A percentile compares a stretch with the other conserved stretches of the same genome.
Evolutionary conservation across 495 filamentous ascomycete species (phyloP).

Genomic region (Talaromyces proteolyticus): DNA sequence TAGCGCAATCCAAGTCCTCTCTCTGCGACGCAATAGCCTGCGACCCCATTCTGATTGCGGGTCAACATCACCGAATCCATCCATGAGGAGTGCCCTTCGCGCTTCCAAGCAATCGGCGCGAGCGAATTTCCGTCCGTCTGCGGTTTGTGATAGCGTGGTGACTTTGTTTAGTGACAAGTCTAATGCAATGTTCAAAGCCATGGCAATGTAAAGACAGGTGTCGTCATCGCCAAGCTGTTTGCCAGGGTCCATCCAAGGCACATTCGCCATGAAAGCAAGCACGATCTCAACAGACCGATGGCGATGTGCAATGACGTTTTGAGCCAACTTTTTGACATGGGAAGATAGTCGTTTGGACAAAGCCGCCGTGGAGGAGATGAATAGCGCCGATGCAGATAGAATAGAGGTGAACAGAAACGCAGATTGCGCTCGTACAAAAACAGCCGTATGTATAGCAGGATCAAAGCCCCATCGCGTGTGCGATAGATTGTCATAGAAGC

Average conservation of each 20-base stretch:
- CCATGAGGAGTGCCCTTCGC: constrained; percentile 56
- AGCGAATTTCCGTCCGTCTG: constrained; percentile 44
- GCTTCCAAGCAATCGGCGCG: constrained; percentile 62
- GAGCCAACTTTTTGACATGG: constrained; percentile 58
- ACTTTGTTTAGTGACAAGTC: constrained; percentile 67
- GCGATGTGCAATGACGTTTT: constrained; percentile 50
- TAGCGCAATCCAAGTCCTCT: constrained; percentile 64
- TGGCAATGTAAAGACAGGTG: constrained; percentile 63
- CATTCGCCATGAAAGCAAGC: constrained; percentile 69
- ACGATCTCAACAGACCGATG: constrained; percentile 67
- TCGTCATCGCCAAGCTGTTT: constrained; percentile 64
- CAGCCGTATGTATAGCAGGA: constrained; percentile 54
- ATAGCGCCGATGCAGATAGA: constrained; percentile 56
- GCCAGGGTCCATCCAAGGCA: constrained; percentile 70
- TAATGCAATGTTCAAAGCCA: constrained; percentile 61
- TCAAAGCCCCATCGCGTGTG: constrained; percentile 73
- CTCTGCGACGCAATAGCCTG: constrained; percentile 55
- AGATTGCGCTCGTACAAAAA: constrained; percentile 60
- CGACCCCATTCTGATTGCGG: constrained; percentile 52
- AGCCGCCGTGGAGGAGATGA: constrained; percentile 54
- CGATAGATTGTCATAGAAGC: constrained; percentile 64
- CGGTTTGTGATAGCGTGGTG: constrained; percentile 46
- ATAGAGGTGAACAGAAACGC: constrained; percentile 69
- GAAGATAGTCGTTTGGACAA: constrained; percentile 56
- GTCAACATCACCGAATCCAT: constrained; percentile 60